Percentiles rank a stretch among this genome's conserved stretches.
Evolutionary conservation across 108 stramenopile genomes (phyloP).

Genomic region (Fragilaria radians): DNA sequence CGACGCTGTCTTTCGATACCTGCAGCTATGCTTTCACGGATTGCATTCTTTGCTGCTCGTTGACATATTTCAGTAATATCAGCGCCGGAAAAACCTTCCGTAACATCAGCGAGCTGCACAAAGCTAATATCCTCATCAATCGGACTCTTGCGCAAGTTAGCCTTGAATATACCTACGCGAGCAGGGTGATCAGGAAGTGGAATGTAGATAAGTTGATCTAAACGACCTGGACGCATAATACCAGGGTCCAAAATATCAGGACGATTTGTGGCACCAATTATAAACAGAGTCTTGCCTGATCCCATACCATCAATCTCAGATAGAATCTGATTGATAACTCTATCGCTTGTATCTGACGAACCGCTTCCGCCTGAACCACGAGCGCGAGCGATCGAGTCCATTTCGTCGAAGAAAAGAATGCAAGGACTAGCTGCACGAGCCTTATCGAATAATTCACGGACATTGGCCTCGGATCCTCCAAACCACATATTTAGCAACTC

Average conservation of each 20-base stretch:
- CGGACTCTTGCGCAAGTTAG: conserved; percentile 92
- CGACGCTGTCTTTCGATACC: conserved; percentile 77
- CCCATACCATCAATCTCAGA: conserved; percentile 98
- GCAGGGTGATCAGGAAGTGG: conserved; percentile 91
- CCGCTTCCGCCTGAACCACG: conserved; percentile 89
- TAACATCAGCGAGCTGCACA: conserved; percentile 74
- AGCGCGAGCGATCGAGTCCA: conserved; percentile 99
- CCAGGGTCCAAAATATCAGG: conserved; percentile 98
- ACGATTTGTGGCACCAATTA: conserved; percentile 99
- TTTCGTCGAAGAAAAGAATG: conserved; percentile 99
- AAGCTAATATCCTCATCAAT: conserved; percentile 73
- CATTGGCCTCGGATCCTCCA: conserved; percentile 99
- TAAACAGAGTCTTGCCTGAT: conserved; percentile 95
- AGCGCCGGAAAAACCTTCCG: conserved; percentile 93
- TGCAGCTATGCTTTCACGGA: conserved; percentile 84
- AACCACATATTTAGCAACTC: conserved; percentile 99
- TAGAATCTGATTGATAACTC: conserved; percentile 99
- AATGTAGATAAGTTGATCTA: conserved; percentile 99
- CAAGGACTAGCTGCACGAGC: conserved; percentile 98
- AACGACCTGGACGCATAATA: conserved; percentile 97
- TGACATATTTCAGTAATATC: conserved; percentile 98
- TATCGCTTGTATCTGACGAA: conserved; percentile 95
- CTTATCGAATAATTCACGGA: conserved; percentile 98
- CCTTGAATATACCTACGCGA: conserved; percentile 93
- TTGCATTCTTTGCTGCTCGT: conserved; percentile 92